These are phyloP conservation scores for Amanita thiersii DNA, from an alignment of 768 basidiomycete genomes.

Conservation along the genomic window DNA sequence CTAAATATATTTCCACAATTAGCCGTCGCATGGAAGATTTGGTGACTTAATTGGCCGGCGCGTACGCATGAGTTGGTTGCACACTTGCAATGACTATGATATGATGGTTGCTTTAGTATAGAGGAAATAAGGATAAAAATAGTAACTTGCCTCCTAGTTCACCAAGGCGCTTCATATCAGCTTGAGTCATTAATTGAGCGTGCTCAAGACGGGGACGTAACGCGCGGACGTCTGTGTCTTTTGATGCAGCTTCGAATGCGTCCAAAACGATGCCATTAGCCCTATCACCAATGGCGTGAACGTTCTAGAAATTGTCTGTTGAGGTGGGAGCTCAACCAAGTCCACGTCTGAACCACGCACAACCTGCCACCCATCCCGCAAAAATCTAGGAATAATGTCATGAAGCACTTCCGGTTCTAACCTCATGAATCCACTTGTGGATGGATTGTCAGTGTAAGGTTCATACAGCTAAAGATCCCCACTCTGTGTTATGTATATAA, in stretches of 20 bases:
- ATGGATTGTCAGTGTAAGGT: constrained; percentile 74
- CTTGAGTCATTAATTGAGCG: constrained; percentile 76
- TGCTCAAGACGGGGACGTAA: constrained; percentile 82
- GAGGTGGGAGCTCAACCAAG: neutral
- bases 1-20: constrained; percentile 22
- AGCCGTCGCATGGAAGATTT: neutral
- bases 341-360: constrained; percentile 34
- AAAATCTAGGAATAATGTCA: constrained; percentile 56
- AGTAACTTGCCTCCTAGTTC: constrained; percentile 60
- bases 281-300: constrained; percentile 82
- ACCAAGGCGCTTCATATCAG: constrained; percentile 71
- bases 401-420: constrained; percentile 52
- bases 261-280: constrained; percentile 82
- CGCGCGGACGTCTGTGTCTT: constrained; percentile 52
- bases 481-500: neutral
- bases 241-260: constrained; percentile 66
- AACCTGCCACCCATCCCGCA: constrained; percentile 86
- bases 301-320: constrained; percentile 47
- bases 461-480: constrained; percentile 70
- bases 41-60: constrained; percentile 11
- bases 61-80: constrained; percentile 85
- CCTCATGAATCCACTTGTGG: constrained; percentile 73
- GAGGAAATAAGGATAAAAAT: neutral
- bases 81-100: constrained; percentile 77
- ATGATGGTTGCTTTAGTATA: constrained; percentile 1